Conservation (phyloP, 2,329 filamentous ascomycete genomes). For the Elsinoe australis region DNA sequence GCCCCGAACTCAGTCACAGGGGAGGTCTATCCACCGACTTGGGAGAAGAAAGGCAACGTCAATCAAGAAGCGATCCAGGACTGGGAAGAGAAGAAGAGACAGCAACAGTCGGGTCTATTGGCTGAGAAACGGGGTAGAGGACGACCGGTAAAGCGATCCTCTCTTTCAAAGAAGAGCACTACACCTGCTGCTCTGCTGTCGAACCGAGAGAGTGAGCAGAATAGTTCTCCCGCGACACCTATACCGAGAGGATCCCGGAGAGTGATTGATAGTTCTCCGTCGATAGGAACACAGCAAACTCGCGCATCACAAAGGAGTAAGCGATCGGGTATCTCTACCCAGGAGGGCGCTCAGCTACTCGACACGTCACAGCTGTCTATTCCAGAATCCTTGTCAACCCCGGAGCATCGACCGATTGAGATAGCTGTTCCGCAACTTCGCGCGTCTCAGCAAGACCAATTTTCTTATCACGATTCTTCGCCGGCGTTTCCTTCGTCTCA, state of each 20-base stretch:
- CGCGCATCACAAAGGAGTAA: too few relatives aligned
- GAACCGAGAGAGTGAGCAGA: too few relatives aligned
- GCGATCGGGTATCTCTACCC: too few relatives aligned
- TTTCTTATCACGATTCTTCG: slow-evolving; percentile 6
- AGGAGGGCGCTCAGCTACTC: too few relatives aligned
- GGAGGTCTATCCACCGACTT: slow-evolving; percentile 42
- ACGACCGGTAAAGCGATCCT: not conserved
- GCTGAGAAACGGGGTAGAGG: slow-evolving; percentile 7
- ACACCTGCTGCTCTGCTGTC: too few relatives aligned
- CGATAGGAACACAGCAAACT: not conserved
- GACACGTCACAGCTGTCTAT: too few relatives aligned
- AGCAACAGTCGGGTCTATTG: not conserved
- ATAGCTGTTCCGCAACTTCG: slow-evolving; percentile 7
- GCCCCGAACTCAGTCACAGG: slow-evolving; percentile 45
- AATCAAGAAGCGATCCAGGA: slow-evolving; percentile 32
- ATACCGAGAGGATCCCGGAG: not conserved
- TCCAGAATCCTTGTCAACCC: not conserved
- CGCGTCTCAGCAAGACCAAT: slow-evolving; percentile 11
- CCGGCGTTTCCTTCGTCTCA: slow-evolving; percentile 19
- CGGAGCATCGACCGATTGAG: not conserved
- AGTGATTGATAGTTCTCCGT: slow-evolving; percentile 11
- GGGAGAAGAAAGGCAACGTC: slow-evolving; percentile 40
- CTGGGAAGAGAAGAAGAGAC: slow-evolving; percentile 30
- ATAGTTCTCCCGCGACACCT: slow-evolving; percentile 1
- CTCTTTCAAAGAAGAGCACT: not conserved